These are phyloP conservation scores for Penicillium occitanis DNA, from an alignment of 2,329 filamentous ascomycete species.

Conservation along the genomic window DNA sequence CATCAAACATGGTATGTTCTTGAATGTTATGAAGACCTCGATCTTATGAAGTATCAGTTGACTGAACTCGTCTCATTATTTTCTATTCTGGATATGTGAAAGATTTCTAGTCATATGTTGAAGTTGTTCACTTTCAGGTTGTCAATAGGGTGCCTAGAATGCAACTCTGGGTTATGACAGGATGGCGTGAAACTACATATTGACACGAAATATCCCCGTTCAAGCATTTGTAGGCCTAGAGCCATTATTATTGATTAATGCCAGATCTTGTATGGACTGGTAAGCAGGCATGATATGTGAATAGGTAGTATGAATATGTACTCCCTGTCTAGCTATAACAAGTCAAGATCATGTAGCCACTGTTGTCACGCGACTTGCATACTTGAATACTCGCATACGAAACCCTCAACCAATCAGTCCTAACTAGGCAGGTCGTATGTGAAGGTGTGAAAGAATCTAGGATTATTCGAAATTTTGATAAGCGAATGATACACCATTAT, in stretches of 20 bases:
- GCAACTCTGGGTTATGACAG: background rate
- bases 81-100: background rate
- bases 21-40: too few species aligned
- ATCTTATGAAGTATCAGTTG: too few species aligned
- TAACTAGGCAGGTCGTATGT: background rate
- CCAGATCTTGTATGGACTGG: background rate
- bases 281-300: background rate
- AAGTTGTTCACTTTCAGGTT: too few species aligned
- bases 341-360: background rate
- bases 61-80: too few species aligned
- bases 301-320: background rate
- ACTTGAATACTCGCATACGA: background rate
- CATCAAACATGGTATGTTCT: too few species aligned
- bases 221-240: background rate
- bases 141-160: background rate
- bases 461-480: background rate
- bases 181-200: background rate
- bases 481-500: background rate
- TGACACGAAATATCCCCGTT: background rate
- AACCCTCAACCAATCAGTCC: background rate
- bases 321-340: background rate
- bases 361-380: background rate
- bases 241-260: background rate
- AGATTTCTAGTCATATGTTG: background rate
- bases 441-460: background rate